Evolutionary conservation across 2,329 filamentous ascomycete species (phyloP).

Genomic region (Aulographum hederae): DNA sequence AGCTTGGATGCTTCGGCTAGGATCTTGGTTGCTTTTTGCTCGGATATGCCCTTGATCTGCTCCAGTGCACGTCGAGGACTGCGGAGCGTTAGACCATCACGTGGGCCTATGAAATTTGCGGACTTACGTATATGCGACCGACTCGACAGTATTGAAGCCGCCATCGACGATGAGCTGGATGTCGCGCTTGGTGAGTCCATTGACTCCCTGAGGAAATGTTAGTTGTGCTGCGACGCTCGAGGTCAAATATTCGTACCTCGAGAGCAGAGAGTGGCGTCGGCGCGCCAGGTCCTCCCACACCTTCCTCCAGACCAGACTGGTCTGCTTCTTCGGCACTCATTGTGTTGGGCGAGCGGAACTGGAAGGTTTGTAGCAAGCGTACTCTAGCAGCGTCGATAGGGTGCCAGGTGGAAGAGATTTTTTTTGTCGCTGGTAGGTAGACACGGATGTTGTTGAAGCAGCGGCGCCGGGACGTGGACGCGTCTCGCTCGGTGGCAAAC

Average conservation of each 20-base stretch:
- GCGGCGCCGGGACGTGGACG: too few species aligned
- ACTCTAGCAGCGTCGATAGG: too few species aligned
- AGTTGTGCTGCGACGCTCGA: slow-evolving; percentile 3
- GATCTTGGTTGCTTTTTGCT: slow-evolving; percentile 87
- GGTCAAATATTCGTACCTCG: slow-evolving; percentile 41
- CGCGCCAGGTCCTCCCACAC: slow-evolving; percentile 69
- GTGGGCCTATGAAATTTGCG: neutral
- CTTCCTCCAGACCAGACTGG: slow-evolving; percentile 59
- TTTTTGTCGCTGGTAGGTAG: too few species aligned
- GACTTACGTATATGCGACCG: slow-evolving; percentile 75
- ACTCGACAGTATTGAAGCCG: slow-evolving; percentile 88
- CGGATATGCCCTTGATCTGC: slow-evolving; percentile 94
- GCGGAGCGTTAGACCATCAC: slow-evolving; percentile 10
- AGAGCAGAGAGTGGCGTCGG: slow-evolving; percentile 73
- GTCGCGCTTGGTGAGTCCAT: slow-evolving; percentile 83
- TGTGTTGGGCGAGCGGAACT: slow-evolving; percentile 3
- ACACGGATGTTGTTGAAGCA: too few species aligned
- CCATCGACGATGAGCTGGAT: slow-evolving; percentile 85
- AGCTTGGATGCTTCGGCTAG: slow-evolving; percentile 85
- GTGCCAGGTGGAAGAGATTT: too few species aligned
- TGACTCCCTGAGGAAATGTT: slow-evolving; percentile 46
- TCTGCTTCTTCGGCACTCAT: slow-evolving; percentile 31
- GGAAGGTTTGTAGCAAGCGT: too few species aligned
- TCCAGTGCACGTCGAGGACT: slow-evolving; percentile 60
- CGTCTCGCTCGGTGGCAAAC: too few species aligned